Base-by-base conservation (phyloP, 768 basidiomycete species). In the Podaxis rugospora region DNA sequence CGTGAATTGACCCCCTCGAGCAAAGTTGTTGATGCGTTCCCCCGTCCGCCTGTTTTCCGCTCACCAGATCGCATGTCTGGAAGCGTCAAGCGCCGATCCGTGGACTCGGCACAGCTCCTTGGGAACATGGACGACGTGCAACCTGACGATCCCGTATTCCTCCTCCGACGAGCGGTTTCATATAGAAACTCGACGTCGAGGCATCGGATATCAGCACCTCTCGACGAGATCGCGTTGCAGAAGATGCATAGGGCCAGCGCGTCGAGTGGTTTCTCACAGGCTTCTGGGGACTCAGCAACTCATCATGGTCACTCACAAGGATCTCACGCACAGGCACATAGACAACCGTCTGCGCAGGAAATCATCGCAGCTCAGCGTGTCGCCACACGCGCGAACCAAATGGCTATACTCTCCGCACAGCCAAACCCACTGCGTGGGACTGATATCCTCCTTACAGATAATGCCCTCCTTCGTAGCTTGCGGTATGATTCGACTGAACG, bases 291-390 rank as follows among this genome's bases (percentile, higher is more conserved):
- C 18, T 55, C 47, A 3, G 21, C 47, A 2, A 49, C 21, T 13
- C 21, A 23, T 3, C 21, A 49, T 1, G 21, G 21, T 50, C 53
- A 87, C 59, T 36, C 77, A 68, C 59, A 47, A 68, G 25, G 66
- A 62, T n/a, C 56, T 67, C 21, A 56, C 63, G 9, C 64, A 68
- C 25, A 71, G 72, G 74, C 63, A 67, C 74, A 63, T 74, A 74
- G 35, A 62, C 71, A 71, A 47, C 76, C 75, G 1, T 91, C 92
- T 2, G 83, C 88, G 23, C 91, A 92, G 64, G 94, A 97, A 66
- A 90, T 97, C 67, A 97, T 98, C 59, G 92, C 92, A 11, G 94
- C 94, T 4, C 96, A 98, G 69, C 85, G 95, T 4, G 92, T 90
- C 1, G 91, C 88, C 0, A 87, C 83, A 5, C 83, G 92, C 10